Conservation (phyloP, 106 monocot species). For the Iris macrosiphon region DNA sequence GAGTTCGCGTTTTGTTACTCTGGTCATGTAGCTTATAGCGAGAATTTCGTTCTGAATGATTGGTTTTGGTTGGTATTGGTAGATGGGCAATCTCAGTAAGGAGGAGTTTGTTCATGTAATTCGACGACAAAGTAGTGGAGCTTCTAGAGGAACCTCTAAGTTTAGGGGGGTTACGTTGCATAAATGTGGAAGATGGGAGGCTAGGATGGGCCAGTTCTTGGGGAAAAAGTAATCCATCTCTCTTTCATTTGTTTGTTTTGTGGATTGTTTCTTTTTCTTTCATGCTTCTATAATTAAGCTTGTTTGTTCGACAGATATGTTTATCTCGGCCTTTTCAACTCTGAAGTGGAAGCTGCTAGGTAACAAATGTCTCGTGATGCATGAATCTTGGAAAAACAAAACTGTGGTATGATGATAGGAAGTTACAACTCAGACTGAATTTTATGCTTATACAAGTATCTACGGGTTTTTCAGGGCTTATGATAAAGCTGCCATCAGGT, state of each 20-base stretch:
- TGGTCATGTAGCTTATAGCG: too few relatives aligned
- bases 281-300: neutral
- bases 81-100: slow-evolving; percentile 36
- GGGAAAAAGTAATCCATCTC: slow-evolving; percentile 27
- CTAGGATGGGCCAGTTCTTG: slow-evolving; percentile 38
- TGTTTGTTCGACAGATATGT: slow-evolving; percentile 13
- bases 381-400: too few relatives aligned
- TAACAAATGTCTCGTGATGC: slow-evolving; percentile 2
- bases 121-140: slow-evolving; percentile 31
- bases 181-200: slow-evolving; percentile 49
- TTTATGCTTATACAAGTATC: too few relatives aligned
- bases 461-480: slow-evolving; percentile 46
- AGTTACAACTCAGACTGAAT: too few relatives aligned
- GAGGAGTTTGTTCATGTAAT: slow-evolving; percentile 48
- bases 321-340: slow-evolving; percentile 17
- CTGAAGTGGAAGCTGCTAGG: slow-evolving; percentile 28
- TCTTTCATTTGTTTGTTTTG: neutral
- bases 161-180: slow-evolving; percentile 42
- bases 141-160: slow-evolving; percentile 29
- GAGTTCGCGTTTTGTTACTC: neutral
- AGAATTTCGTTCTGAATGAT: too few relatives aligned
- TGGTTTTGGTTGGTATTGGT: too few relatives aligned
- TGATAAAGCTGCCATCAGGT: slow-evolving; percentile 79
- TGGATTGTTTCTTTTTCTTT: neutral
- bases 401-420: too few relatives aligned